A percentile compares a stretch with the other conserved stretches of the same genome.
phyloP scores from a whole-genome alignment of 495 filamentous ascomycete genomes.

The Aspergillus incahuasiensis region DNA sequence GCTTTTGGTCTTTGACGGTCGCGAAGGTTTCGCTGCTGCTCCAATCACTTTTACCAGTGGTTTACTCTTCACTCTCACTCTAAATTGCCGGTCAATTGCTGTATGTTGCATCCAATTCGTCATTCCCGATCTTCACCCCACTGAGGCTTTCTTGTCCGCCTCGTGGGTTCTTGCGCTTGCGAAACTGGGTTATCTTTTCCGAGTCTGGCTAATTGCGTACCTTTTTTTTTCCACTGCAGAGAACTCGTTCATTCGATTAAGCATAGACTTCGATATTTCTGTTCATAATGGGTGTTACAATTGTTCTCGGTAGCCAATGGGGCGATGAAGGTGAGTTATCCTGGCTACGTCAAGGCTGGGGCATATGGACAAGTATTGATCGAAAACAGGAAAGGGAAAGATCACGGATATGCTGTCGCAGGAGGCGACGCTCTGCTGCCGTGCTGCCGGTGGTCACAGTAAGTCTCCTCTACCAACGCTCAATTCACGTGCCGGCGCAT shows the following conservation, averaged over 20 bases:
- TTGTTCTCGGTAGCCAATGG: slow-evolving; percentile 61
- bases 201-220: neutral
- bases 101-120: neutral
- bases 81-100: slow-evolving; percentile 8
- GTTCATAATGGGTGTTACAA: slow-evolving; percentile 47
- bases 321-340: slow-evolving; percentile 58
- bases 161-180: neutral
- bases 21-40: slow-evolving; percentile 28
- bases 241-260: neutral
- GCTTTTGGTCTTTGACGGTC: slow-evolving; percentile 30
- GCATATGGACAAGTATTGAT: neutral
- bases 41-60: slow-evolving; percentile 16
- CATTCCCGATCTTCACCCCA: neutral
- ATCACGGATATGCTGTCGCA: slow-evolving; percentile 63
- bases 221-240: neutral
- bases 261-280: neutral
- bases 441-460: slow-evolving; percentile 68
- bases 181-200: neutral
- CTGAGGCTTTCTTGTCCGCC: neutral
- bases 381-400: slow-evolving; percentile 58
- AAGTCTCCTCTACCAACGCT: slow-evolving; percentile 15
- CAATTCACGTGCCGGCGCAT: neutral
- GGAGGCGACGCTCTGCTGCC: slow-evolving; percentile 51
- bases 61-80: neutral
- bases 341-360: neutral